Conservation (phyloP, 116 monocot species). For the Zostera marina region DNA sequence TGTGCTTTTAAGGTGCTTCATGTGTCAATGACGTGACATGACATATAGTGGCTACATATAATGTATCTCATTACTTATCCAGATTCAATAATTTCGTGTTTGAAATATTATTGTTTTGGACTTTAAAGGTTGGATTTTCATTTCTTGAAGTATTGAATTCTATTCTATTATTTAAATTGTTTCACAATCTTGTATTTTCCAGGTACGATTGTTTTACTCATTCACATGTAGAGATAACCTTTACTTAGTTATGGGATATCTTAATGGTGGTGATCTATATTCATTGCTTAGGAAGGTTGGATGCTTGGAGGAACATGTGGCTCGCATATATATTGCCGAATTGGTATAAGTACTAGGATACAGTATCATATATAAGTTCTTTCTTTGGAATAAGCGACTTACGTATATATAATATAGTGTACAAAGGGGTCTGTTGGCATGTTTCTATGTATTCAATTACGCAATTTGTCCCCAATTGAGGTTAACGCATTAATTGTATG, state of each 20-base stretch:
- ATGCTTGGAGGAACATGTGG: slow-evolving; percentile 68
- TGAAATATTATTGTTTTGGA: not conserved
- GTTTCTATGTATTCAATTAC: no score
- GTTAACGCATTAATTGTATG: no score
- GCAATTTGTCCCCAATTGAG: no score
- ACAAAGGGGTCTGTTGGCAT: not conserved
- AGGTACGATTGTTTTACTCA: slow-evolving; percentile 89
- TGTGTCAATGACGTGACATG: no score
- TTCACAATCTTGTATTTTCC: slow-evolving; percentile 5
- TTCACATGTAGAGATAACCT: slow-evolving; percentile 78
- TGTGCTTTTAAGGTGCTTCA: no score
- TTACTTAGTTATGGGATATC: slow-evolving; percentile 84
- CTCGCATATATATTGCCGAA: slow-evolving; percentile 62
- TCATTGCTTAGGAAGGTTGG: slow-evolving; percentile 71
- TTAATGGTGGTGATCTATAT: slow-evolving; percentile 88
- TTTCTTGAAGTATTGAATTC: not conserved
- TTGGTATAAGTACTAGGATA: slow-evolving; percentile 20
- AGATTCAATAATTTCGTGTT: no score
- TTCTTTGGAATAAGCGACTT: slow-evolving; percentile 47
- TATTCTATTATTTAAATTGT: slow-evolving; percentile 1
- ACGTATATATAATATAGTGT: no score
- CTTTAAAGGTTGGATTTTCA: not conserved
- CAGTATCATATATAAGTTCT: slow-evolving; percentile 40
- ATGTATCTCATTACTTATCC: no score
- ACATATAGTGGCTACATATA: no score